A percentile compares a stretch with the other conserved stretches of the same genome.
phyloP scores from a whole-genome alignment of 352 stramenopile genomes.

The Thalassiosira livingstoniorum region DNA sequence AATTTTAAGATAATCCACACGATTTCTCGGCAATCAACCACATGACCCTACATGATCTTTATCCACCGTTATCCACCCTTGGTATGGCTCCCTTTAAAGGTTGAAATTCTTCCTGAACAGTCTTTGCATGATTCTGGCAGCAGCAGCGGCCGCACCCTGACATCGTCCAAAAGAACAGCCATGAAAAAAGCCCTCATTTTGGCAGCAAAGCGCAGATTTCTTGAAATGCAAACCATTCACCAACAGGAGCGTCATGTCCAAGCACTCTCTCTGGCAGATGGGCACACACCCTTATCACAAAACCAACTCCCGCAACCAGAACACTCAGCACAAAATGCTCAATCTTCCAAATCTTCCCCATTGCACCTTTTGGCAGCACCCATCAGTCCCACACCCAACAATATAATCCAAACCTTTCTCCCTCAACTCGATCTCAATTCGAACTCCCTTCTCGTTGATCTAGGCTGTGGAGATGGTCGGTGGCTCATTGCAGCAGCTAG shows the following conservation, averaged over 20 bases:
- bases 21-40: no score
- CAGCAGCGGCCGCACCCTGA: no score
- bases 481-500: constrained; percentile 59
- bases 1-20: no score
- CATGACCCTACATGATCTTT: no score
- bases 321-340: background rate
- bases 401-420: constrained; percentile 53
- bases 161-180: constrained; percentile 19
- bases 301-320: constrained; percentile 14
- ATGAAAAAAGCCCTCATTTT: constrained; percentile 47
- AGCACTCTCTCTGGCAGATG: no score
- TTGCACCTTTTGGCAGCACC: constrained; percentile 39
- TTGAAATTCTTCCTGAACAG: no score
- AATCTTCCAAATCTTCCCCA: background rate
- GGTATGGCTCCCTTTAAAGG: no score
- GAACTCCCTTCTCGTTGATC: constrained; percentile 54
- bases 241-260: constrained; percentile 20
- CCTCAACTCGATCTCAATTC: constrained; percentile 39
- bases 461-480: constrained; percentile 65
- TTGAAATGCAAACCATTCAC: constrained; percentile 32
- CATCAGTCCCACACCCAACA: constrained; percentile 56
- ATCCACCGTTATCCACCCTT: no score
- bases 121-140: no score
- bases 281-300: no score
- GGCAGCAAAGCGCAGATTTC: constrained; percentile 46